Percentiles rank a stretch among this genome's conserved stretches.
Evolutionary conservation across 306 rosid genomes (phyloP).

Genomic region (Benincasa hispida): DNA sequence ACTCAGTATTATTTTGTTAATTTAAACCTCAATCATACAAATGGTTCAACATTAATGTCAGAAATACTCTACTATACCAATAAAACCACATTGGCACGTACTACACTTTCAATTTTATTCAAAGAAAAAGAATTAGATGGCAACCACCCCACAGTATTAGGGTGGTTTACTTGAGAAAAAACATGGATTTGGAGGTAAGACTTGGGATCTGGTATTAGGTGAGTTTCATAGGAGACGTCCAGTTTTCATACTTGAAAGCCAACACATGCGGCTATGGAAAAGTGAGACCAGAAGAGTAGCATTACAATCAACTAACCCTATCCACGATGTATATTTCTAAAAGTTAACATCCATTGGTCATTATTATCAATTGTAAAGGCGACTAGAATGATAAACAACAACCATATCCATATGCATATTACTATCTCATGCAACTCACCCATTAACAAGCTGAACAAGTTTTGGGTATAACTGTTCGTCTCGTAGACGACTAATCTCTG

Average conservation of each 20-base stretch:
- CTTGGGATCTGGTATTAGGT: background rate
- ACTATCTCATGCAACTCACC: slow-evolving; percentile 30
- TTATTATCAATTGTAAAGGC: background rate
- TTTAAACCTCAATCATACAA: background rate
- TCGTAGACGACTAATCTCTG: slow-evolving; percentile 80
- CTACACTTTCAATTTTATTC: background rate
- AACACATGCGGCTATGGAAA: background rate
- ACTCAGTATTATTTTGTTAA: background rate
- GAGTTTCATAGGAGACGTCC: background rate
- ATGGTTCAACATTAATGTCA: background rate
- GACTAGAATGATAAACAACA: background rate
- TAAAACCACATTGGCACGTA: background rate
- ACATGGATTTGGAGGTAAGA: background rate
- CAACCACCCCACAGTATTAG: background rate
- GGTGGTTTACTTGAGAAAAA: background rate
- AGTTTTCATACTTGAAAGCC: background rate
- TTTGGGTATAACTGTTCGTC: slow-evolving; percentile 73
- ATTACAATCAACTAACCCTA: background rate
- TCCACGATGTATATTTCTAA: background rate
- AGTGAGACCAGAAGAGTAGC: background rate
- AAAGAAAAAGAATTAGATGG: background rate
- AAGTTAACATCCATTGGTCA: background rate
- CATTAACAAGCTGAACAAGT: slow-evolving; percentile 76
- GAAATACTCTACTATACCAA: background rate
- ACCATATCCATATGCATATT: background rate